A percentile compares a stretch with the other conserved stretches of the same genome.
phyloP scores from a whole-genome alignment of 495 filamentous ascomycete genomes.

The Annulohypoxylon moriforme region DNA sequence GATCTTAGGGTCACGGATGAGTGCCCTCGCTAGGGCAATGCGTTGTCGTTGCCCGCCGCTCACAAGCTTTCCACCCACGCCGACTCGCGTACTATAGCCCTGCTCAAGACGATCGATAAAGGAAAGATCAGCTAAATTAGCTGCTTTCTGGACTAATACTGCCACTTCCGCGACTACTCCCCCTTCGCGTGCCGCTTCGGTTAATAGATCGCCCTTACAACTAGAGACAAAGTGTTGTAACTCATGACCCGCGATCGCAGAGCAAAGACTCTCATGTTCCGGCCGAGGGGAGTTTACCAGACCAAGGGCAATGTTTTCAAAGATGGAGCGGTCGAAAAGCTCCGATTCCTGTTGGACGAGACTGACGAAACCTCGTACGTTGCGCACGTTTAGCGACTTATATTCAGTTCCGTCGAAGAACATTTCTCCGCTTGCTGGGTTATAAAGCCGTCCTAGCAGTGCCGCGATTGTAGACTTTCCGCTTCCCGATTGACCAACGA shows the following conservation, averaged over 20 bases:
- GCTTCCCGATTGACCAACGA: conserved; percentile 74
- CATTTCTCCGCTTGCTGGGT: conserved; percentile 54
- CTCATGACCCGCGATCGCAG: conserved; percentile 38
- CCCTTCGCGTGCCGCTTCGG: conserved; percentile 31
- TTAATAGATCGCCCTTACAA: conserved; percentile 13
- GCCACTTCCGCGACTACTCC: conserved; percentile 43
- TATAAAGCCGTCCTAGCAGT: conserved; percentile 64
- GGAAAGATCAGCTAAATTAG: conserved; percentile 48
- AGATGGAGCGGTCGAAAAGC: conserved; percentile 69
- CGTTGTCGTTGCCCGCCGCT: conserved; percentile 71
- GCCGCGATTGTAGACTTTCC: conserved; percentile 73
- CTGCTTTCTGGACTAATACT: conserved; percentile 40
- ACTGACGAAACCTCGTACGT: conserved; percentile 65
- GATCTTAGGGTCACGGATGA: conserved; percentile 56
- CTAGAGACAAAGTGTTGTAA: conserved; percentile 20
- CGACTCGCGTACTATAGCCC: conserved; percentile 60
- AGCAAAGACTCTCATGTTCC: conserved; percentile 55
- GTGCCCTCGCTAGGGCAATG: conserved; percentile 64
- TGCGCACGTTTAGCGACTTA: conserved; percentile 62
- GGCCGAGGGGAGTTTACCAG: conserved; percentile 65
- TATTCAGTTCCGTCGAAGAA: conserved; percentile 63
- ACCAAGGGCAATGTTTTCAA: conserved; percentile 74
- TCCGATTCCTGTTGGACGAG: conserved; percentile 74
- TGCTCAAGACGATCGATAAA: conserved; percentile 48
- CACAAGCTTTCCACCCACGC: conserved; percentile 54